phyloP scores from a whole-genome alignment of 257 asterid genomes.

The Ehretia macrophylla region DNA sequence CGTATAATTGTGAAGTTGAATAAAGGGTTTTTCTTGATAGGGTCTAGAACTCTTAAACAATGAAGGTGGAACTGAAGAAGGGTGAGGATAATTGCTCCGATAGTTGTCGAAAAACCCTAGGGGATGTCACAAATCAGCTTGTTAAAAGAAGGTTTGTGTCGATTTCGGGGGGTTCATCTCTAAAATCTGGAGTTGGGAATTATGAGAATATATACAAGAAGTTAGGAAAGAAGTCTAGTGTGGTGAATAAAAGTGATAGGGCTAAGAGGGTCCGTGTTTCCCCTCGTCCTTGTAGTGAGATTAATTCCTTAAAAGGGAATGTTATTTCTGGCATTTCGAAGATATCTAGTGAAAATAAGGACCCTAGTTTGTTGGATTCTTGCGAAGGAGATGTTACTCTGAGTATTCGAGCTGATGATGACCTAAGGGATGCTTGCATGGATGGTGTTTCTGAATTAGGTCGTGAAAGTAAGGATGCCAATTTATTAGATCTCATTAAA shows the following conservation, averaged over 20 bases:
- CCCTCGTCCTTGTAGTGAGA: slow-evolving; percentile 37
- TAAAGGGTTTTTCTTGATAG: not conserved
- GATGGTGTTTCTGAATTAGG: not conserved
- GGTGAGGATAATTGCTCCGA: slow-evolving; percentile 29
- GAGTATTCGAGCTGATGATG: slow-evolving; percentile 18
- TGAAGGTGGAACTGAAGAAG: slow-evolving; percentile 25
- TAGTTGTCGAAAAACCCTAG: slow-evolving; percentile 32
- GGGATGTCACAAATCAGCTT: slow-evolving; percentile 57
- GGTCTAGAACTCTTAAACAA: not conserved
- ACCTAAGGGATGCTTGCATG: slow-evolving; percentile 9
- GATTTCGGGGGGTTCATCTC: slow-evolving; percentile 13
- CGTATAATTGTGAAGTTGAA: not conserved
- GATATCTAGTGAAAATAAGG: slow-evolving; percentile 21
- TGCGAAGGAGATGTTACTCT: slow-evolving; percentile 12
- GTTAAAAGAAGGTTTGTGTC: slow-evolving; percentile 41
- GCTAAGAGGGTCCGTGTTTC: slow-evolving; percentile 36
- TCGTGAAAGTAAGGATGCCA: not conserved
- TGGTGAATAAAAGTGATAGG: slow-evolving; percentile 20
- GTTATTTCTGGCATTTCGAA: slow-evolving; percentile 31
- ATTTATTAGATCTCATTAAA: slow-evolving; percentile 11
- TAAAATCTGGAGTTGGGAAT: slow-evolving; percentile 9
- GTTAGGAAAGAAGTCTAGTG: slow-evolving; percentile 24
- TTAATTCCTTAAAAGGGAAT: slow-evolving; percentile 43
- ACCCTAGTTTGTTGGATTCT: slow-evolving; percentile 11
- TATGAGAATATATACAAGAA: slow-evolving; percentile 1